Percentiles rank a stretch among this genome's conserved stretches.
These are phyloP conservation scores for Leptomonas pyrrhocoris DNA, from an alignment of 208 protist species.

Conservation along the genomic window DNA sequence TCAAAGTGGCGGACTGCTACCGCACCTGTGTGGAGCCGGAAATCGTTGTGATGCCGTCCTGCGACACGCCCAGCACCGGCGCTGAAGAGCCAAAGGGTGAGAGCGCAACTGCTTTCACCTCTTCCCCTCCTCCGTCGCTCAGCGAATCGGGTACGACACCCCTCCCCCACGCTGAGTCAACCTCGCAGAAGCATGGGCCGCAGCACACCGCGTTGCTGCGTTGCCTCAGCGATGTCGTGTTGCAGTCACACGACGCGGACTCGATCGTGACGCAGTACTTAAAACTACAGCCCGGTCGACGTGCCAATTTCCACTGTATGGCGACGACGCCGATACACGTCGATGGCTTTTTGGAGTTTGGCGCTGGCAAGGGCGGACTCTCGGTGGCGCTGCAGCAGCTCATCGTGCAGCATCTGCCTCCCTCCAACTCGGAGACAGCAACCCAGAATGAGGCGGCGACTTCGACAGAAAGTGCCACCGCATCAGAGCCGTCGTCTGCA, in stretches of 20 bases:
- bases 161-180: background rate
- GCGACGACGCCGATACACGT: slow-evolving; percentile 10
- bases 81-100: background rate
- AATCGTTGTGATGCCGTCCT: slow-evolving; percentile 21
- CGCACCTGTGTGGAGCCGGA: slow-evolving; percentile 20
- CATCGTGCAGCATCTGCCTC: slow-evolving; percentile 20
- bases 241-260: slow-evolving; percentile 5
- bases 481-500: background rate
- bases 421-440: background rate
- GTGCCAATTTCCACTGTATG: too few relatives aligned
- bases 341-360: slow-evolving; percentile 69
- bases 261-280: slow-evolving; percentile 9
- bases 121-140: background rate
- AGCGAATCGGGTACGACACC: background rate
- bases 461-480: background rate
- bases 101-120: background rate
- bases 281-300: background rate
- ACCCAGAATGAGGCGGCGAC: background rate
- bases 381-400: slow-evolving; percentile 63
- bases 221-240: slow-evolving; percentile 45
- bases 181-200: slow-evolving; percentile 68
- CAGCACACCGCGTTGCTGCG: slow-evolving; percentile 64
- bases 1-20: slow-evolving; percentile 32
- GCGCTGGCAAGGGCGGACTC: slow-evolving; percentile 79
- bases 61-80: background rate